Base-by-base conservation (phyloP, 2,329 filamentous ascomycete genomes). In the Coleophoma eucalyptorum region DNA sequence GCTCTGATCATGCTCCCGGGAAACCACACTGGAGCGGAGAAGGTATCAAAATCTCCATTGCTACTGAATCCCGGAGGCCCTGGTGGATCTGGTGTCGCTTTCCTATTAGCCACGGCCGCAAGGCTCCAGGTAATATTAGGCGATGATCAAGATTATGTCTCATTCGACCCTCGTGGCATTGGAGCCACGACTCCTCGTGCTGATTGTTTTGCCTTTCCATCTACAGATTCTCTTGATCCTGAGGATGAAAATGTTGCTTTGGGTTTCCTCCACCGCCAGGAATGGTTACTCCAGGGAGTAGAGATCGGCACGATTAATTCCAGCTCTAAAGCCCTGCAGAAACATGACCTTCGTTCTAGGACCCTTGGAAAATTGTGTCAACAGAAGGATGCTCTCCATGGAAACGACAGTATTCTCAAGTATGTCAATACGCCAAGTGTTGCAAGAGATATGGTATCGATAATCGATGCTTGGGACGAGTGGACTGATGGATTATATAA, bases 81-180 rank as follows among this genome's bases (percentile, higher is more conserved):
- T 1, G 72, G 72, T 15, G 72, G 70, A 2, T 67, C 67, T 10
- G 67, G 65, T 12, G 32, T 35, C 21, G 18, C 13, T 5, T 15
- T 40, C 20, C n/a, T 42, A 15, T 40, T 47, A n/a, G 46, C 20
- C 13, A 32, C 12, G 21, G 46, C 35, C 12, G 13, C 42, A 13
- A 44, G 49, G 7, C 46, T 74, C 3, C 72, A 71, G 26, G 42
- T 52, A 2, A 51, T 69, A 10, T 58, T 72, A 13, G 72, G 71
- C 32, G 38, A 50, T 0, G 64, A 71, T 40, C 64, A 67, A 46
- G 69, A 73, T 48, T 57, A 76, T 41, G 64, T 76, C 37, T 69
- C 71, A 8, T 75, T 75, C 40, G 73, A 76, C 53, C 73, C 73
- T 0, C 67, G 73, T 8, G 73, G 72, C 65, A 69, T 79, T 20